Evolutionary conservation across 2,329 filamentous ascomycete genomes (phyloP).

Genomic region (Colletotrichum melonis): DNA sequence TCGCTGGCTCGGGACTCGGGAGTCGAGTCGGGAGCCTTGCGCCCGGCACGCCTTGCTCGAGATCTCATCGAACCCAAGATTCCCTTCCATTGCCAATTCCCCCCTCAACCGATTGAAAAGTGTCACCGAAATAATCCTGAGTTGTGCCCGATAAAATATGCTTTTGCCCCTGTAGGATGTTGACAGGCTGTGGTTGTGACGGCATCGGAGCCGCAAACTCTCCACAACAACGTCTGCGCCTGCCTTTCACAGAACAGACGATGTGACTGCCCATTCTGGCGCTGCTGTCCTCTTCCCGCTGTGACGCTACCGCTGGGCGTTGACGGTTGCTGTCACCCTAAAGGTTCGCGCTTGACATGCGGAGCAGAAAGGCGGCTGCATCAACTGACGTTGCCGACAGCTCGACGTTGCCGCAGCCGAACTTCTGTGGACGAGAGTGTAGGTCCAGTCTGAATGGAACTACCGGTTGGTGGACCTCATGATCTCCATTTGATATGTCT

Average conservation of each 20-base stretch:
- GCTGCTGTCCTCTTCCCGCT: background rate
- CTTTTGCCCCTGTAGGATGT: background rate
- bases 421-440: background rate
- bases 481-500: conserved; percentile 32
- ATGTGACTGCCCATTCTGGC: background rate
- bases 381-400: conserved; percentile 30
- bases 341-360: conserved; percentile 31
- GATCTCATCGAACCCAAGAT: background rate
- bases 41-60: background rate
- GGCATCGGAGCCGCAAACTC: background rate
- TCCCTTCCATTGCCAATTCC: background rate
- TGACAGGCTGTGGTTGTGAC: background rate
- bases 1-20: background rate
- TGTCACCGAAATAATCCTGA: background rate
- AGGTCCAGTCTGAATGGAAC: conserved; percentile 10
- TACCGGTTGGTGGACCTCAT: conserved; percentile 27
- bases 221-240: background rate
- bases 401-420: conserved; percentile 10
- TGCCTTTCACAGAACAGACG: background rate
- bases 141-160: background rate
- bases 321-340: conserved; percentile 29
- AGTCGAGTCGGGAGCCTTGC: too few species aligned
- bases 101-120: background rate
- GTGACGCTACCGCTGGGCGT: conserved; percentile 22
- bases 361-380: conserved; percentile 19